Conservation (phyloP, 1,284 basidiomycete species). For the Sporisorium iseilematis-ciliati region DNA sequence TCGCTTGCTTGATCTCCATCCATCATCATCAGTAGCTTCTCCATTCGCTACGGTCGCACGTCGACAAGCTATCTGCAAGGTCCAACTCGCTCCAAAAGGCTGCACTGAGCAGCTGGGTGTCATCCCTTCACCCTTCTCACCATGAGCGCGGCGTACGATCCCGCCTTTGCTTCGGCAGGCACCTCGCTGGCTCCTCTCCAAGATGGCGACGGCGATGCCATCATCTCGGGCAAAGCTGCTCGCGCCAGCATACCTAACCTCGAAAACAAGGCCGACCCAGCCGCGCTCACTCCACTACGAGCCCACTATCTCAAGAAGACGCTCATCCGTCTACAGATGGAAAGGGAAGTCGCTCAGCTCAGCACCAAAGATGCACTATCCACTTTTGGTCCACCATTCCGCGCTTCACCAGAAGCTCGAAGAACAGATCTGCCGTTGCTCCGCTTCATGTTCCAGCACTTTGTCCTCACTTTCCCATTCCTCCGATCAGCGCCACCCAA, state of each 20-base stretch:
- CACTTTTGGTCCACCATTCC: slow-evolving; percentile 68
- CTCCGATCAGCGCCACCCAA: slow-evolving; percentile 65
- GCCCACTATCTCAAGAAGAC: slow-evolving; percentile 96
- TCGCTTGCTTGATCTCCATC: not conserved
- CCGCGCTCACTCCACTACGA: slow-evolving; percentile 80
- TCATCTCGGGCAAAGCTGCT: slow-evolving; percentile 37
- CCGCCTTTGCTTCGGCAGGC: slow-evolving; percentile 51
- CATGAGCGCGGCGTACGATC: slow-evolving; percentile 42
- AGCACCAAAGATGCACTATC: slow-evolving; percentile 63
- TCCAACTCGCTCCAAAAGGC: no score
- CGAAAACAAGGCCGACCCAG: slow-evolving; percentile 33
- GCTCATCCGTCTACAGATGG: slow-evolving; percentile 86
- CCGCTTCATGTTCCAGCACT: slow-evolving; percentile 67
- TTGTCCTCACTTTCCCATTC: slow-evolving; percentile 68
- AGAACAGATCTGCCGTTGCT: slow-evolving; percentile 60
- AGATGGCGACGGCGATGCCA: slow-evolving; percentile 14
- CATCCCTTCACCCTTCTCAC: not conserved
- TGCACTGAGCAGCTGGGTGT: no score
- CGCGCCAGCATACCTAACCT: slow-evolving; percentile 42
- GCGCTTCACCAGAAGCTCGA: slow-evolving; percentile 44
- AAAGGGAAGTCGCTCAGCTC: slow-evolving; percentile 70
- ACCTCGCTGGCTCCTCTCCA: slow-evolving; percentile 39
- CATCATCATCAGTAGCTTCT: not conserved
- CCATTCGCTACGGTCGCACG: not conserved
- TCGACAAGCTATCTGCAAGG: no score